Evolutionary conservation across 306 rosid genomes (phyloP).

Genomic region (Comarum palustre): DNA sequence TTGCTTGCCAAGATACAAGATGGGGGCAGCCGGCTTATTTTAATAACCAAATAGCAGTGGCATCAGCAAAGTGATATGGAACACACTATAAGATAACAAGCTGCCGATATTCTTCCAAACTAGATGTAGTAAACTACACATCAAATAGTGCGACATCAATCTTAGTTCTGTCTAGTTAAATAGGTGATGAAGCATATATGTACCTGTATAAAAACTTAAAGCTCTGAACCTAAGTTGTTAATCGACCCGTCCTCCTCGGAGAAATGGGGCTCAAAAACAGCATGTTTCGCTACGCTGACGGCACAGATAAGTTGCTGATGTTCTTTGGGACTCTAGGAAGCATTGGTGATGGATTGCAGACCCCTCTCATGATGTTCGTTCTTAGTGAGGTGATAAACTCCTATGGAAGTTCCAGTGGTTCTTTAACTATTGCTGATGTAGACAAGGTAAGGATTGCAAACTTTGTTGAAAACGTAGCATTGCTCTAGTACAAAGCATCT

Average conservation of each 20-base stretch:
- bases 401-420: conserved; percentile 43
- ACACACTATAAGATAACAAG: conserved; percentile 33
- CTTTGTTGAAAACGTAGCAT: not conserved
- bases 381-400: conserved; percentile 78
- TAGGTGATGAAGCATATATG: conserved; percentile 23
- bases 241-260: conserved; percentile 9
- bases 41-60: conserved; percentile 24
- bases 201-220: not conserved
- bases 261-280: conserved; percentile 52
- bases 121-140: conserved; percentile 19
- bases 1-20: conserved; percentile 27
- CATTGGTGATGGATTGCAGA: conserved; percentile 82
- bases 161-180: conserved; percentile 11
- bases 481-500: not conserved
- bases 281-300: conserved; percentile 75
- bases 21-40: conserved; percentile 24
- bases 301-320: conserved; percentile 64
- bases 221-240: not conserved
- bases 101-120: conserved; percentile 24
- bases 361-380: conserved; percentile 75
- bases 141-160: conserved; percentile 20
- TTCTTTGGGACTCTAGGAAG: conserved; percentile 76
- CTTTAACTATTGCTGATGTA: conserved; percentile 47
- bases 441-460: conserved; percentile 50
- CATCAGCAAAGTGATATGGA: conserved; percentile 17